Evolutionary conservation across 2,329 filamentous ascomycete species (phyloP).

Genomic region (Clarireedia paspali): DNA sequence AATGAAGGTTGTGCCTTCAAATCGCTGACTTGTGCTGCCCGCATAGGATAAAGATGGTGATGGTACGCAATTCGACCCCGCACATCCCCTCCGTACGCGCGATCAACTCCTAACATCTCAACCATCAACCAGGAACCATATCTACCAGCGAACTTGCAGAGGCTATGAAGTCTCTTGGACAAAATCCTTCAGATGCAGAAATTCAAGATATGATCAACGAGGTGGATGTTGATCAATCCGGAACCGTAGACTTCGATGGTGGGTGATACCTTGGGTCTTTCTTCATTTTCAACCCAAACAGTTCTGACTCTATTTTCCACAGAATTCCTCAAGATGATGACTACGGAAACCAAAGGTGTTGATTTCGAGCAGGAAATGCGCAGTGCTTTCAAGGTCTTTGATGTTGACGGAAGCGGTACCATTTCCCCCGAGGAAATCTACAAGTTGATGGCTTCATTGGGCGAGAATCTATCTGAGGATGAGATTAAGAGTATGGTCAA

Average conservation of each 20-base stretch:
- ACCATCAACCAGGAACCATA: conserved; percentile 2
- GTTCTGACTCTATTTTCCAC: not conserved
- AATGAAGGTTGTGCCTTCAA: not conserved
- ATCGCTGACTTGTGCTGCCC: not conserved
- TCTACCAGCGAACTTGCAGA: conserved; percentile 6
- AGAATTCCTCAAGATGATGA: conserved; percentile 63
- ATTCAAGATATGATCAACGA: conserved; percentile 11
- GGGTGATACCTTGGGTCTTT: not conserved
- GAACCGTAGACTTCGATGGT: conserved; percentile 11
- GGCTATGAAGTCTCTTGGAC: conserved; percentile 9
- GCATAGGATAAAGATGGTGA: conserved; percentile 8
- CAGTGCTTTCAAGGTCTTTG: conserved; percentile 59
- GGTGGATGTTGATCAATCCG: conserved; percentile 10
- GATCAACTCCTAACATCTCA: not conserved
- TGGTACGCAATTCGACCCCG: conserved; percentile 8
- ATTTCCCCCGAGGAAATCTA: conserved; percentile 55
- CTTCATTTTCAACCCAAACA: not conserved
- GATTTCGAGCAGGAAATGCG: conserved; percentile 58
- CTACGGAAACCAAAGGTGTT: conserved; percentile 52
- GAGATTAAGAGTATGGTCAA: conserved; percentile 60
- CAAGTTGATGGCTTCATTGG: conserved; percentile 56
- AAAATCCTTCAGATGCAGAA: conserved; percentile 8
- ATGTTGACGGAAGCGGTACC: conserved; percentile 58
- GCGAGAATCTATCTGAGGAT: conserved; percentile 55
- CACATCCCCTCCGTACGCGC: not conserved